Evolutionary conservation across 2,329 filamentous ascomycete species (phyloP), one percentile per base, ranked within the genome.

Genomic region (Sporothrix humicola): DNA sequence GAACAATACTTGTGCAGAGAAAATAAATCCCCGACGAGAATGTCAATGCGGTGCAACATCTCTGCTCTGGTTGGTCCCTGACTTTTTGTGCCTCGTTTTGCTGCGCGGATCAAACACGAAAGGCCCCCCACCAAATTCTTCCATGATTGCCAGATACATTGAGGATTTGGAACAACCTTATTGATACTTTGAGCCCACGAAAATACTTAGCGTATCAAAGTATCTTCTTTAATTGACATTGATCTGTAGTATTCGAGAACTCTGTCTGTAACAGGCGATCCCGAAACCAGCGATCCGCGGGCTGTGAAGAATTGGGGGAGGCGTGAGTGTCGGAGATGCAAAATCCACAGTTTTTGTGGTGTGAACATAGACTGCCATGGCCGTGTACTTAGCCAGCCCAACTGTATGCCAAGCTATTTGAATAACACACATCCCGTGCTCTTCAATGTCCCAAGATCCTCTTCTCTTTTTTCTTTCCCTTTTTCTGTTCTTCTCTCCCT

Each of bases 101-200:
- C 59, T 65, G 59, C 59, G 59, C 59, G 42, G 59, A 65, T 65
- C 59, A 65, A 65, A 65, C 59, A 65, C 59, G 42, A 65, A n/a
- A 59, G 26, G 26, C 13, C 56, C 56, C 52, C 56, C 23, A 31
- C 56, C 23, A 13, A 31, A 31, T 31, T 31, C 15, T 58, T 9
- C 3, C 9, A 56, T 5, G n/a, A 56, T 9, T 26, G 20, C 3
- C n/a, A 56, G 6, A 56, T 56, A 54, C 20, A 26, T 26, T 26
- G 23, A 26, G 20, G n/a, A 1, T 26, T 26, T 15, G 15, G 31
- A 61, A 17, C 31, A n/a, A 8, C 31, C 6, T 31, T 31, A 31
- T 44, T 37, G 59, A 2, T 63, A 63, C 37, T 12, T 44, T 12
- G 15, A 13, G 2, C 0, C n/a, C 17, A 63, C 23, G 12, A 9